Evolutionary conservation across 257 asterid species (phyloP).

Genomic region (Mentha longifolia): DNA sequence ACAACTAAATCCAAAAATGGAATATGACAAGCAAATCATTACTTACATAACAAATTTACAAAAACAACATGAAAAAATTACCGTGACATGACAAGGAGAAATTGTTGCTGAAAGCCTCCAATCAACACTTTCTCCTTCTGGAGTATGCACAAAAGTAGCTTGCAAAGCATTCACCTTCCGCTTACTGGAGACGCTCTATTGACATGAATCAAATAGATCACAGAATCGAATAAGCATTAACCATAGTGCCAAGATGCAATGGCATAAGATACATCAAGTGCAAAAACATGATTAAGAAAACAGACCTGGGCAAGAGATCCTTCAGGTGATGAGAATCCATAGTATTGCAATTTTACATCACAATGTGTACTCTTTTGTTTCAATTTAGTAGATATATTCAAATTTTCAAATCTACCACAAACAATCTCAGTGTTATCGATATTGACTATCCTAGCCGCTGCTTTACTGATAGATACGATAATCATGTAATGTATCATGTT

Average conservation of each 20-base stretch:
- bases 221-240: conserved; percentile 31
- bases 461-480: conserved; percentile 78
- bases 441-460: conserved; percentile 87
- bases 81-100: conserved; percentile 98
- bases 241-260: conserved; percentile 14
- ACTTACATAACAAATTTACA: conserved; percentile 1
- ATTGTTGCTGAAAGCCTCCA: conserved; percentile 97
- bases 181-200: conserved; percentile 94
- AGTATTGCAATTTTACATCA: conserved; percentile 82
- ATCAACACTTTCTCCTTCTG: conserved; percentile 93
- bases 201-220: conserved; percentile 33
- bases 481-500: conserved; percentile 82
- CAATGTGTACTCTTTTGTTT: conserved; percentile 82
- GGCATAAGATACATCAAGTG: conserved; percentile 18
- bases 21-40: conserved; percentile 12
- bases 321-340: conserved; percentile 95
- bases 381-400: conserved; percentile 76
- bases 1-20: neutral
- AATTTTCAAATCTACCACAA: conserved; percentile 96
- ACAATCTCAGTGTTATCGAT: conserved; percentile 73
- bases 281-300: conserved; percentile 29
- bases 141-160: conserved; percentile 87
- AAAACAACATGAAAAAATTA: conserved; percentile 35
- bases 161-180: conserved; percentile 92
- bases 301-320: conserved; percentile 98